Evolutionary conservation across 768 basidiomycete species (phyloP), one percentile per base, ranked within the genome.

Genomic region (Cubamyces lactineus): DNA sequence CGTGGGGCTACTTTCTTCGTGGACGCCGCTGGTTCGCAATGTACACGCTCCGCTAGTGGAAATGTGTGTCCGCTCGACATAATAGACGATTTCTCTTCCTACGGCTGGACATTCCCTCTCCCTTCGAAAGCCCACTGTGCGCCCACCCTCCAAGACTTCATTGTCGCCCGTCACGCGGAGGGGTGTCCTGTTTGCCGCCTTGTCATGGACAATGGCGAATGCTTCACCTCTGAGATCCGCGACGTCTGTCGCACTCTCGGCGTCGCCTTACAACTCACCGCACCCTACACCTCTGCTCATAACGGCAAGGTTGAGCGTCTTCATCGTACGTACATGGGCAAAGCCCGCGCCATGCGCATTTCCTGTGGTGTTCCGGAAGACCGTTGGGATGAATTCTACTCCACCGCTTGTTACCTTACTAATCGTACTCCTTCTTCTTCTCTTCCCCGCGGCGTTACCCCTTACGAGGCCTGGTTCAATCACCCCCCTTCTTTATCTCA

Each of bases 261-360:
- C 0, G 51, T 56, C 39, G 23, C 28, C 0, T 63, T 68, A 9
- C 48, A 70, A 21, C 68, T 54, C 53, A 75, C 74, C 0, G 73
- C 73, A 0, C 70, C 75, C 0, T 69, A 79, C 63, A 78, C 75
- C 8, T 78, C 75, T n/a, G 72, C 71, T 0, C 74, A 78, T 13
- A 79, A 74, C 57, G 76, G 79, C 3, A 60, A 65, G 8, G 76
- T 76, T 3, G 76, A 80, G 53, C 69, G 74, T 0, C 53, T 74
- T 40, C 77, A 81, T 54, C 66, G 68, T 8, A 79, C 76, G 0
- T 57, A 78, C 5, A 66, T 78, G 54, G 54, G 54, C n/a, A 54
- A 55, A 15, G 38, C 40, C 1, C 54, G 54, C 7, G 54, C 54
- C 5, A 62, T 57, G 61, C 53, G 61, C 6, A 30, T 56, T 12